These are phyloP conservation scores for Pythium phragmitis DNA, from an alignment of 352 stramenopile genomes.

Conservation along the genomic window DNA sequence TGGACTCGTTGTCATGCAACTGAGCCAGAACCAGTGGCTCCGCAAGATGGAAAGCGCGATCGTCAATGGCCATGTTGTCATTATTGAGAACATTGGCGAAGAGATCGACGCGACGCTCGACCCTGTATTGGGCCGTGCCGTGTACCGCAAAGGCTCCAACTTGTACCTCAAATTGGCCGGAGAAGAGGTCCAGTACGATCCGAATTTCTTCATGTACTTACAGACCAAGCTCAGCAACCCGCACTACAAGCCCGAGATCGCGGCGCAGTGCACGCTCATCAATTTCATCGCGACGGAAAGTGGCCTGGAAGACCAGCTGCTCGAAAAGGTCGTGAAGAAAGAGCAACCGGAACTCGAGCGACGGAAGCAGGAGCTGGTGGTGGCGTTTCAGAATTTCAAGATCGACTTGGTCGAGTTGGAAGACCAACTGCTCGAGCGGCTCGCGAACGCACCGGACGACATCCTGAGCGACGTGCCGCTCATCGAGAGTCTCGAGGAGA, in stretches of 20 bases:
- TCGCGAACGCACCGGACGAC: conserved; percentile 90
- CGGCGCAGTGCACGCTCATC: conserved; percentile 92
- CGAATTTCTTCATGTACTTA: conserved; percentile 84
- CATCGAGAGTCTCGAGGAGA: conserved; percentile 91
- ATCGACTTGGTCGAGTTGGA: conserved; percentile 90
- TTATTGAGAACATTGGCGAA: conserved; percentile 90
- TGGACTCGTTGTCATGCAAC: conserved; percentile 91
- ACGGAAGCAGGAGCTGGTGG: conserved; percentile 83
- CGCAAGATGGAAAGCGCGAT: conserved; percentile 94
- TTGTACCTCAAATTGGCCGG: conserved; percentile 87
- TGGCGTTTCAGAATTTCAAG: conserved; percentile 92
- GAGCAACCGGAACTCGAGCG: conserved; percentile 89
- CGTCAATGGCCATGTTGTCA: conserved; percentile 92
- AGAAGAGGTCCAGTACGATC: conserved; percentile 90
- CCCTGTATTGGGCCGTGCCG: conserved; percentile 84
- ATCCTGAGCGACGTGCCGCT: conserved; percentile 90
- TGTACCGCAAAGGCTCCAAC: conserved; percentile 88
- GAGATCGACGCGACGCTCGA: conserved; percentile 86
- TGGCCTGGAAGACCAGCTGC: conserved; percentile 88
- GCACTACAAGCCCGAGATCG: conserved; percentile 91
- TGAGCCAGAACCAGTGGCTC: conserved; percentile 97
- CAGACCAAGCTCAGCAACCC: conserved; percentile 93
- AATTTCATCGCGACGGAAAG: conserved; percentile 94
- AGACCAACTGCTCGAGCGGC: conserved; percentile 84
- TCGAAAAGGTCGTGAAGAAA: conserved; percentile 87